A percentile compares a stretch with the other conserved stretches of the same genome.
Evolutionary conservation across 2,329 filamentous ascomycete genomes (phyloP).

Genomic region (Penicillium sp.): DNA sequence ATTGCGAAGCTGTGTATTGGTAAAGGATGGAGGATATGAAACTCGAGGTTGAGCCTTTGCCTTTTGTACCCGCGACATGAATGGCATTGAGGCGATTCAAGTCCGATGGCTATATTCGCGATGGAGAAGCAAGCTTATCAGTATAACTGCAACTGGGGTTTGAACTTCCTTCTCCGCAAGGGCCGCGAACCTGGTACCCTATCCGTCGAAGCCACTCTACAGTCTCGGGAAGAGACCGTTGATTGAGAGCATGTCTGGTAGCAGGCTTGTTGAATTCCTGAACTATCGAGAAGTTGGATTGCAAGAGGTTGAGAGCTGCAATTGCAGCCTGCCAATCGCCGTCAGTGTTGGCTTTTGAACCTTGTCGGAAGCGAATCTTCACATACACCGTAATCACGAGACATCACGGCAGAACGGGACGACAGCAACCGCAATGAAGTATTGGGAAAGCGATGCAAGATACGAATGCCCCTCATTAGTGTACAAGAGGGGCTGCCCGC

Average conservation of each 20-base stretch:
- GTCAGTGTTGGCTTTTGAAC: conserved; percentile 21
- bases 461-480: conserved; percentile 37
- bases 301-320: conserved; percentile 72
- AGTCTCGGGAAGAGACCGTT: conserved; percentile 80
- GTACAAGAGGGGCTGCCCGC: conserved; percentile 17
- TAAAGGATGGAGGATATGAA: conserved; percentile 80
- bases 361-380: conserved; percentile 3
- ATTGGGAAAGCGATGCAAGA: conserved; percentile 23
- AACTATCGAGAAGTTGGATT: conserved; percentile 78
- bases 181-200: conserved; percentile 70
- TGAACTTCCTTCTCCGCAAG: conserved; percentile 12
- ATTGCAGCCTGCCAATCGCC: conserved; percentile 66
- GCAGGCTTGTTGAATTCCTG: conserved; percentile 70
- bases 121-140: conserved; percentile 7
- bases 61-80: conserved; percentile 92
- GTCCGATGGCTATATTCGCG: conserved; percentile 59
- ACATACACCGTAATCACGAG: conserved; percentile 47
- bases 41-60: conserved; percentile 87
- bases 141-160: not conserved
- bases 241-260: conserved; percentile 74
- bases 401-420: conserved; percentile 38
- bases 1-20: conserved; percentile 58
- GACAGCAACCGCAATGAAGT: conserved; percentile 35
- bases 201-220: conserved; percentile 75
- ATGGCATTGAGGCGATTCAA: conserved; percentile 67